phyloP scores from a whole-genome alignment of 306 rosid genomes.

The Lathyrus sativus region DNA sequence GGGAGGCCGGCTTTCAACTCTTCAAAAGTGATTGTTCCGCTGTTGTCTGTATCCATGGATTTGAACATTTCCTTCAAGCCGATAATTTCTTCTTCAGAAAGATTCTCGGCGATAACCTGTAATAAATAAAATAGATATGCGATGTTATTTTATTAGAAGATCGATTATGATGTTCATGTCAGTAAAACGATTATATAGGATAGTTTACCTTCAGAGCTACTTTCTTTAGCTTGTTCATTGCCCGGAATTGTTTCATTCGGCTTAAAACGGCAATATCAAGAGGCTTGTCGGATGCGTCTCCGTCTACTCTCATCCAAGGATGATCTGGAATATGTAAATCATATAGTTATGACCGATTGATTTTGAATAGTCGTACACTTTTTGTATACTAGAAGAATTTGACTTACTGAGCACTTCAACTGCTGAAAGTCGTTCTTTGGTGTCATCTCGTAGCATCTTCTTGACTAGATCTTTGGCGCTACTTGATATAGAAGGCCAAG shows the following conservation, averaged over 20 bases:
- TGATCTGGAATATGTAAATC: constrained; percentile 63
- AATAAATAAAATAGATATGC: constrained; percentile 28
- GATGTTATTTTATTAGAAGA: background rate
- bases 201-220: constrained; percentile 83
- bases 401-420: constrained; percentile 84
- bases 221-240: constrained; percentile 98
- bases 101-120: constrained; percentile 95
- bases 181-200: constrained; percentile 27
- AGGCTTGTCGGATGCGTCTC: constrained; percentile 89
- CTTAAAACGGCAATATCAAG: constrained; percentile 91
- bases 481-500: constrained; percentile 93
- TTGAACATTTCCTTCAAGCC: constrained; percentile 98
- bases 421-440: constrained; percentile 79
- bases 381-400: constrained; percentile 26
- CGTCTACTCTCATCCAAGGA: constrained; percentile 98
- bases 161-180: constrained; percentile 7
- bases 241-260: constrained; percentile 96
- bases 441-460: constrained; percentile 76
- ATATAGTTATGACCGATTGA: constrained; percentile 23
- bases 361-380: background rate
- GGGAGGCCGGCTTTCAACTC: constrained; percentile 97
- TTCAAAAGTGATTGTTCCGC: constrained; percentile 93
- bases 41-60: constrained; percentile 96
- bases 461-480: constrained; percentile 90
- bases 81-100: constrained; percentile 95